Percentiles rank a stretch among this genome's conserved stretches.
These are phyloP conservation scores for Berkeleyomyces basicola DNA, from an alignment of 2,329 filamentous ascomycete species.

Conservation along the genomic window DNA sequence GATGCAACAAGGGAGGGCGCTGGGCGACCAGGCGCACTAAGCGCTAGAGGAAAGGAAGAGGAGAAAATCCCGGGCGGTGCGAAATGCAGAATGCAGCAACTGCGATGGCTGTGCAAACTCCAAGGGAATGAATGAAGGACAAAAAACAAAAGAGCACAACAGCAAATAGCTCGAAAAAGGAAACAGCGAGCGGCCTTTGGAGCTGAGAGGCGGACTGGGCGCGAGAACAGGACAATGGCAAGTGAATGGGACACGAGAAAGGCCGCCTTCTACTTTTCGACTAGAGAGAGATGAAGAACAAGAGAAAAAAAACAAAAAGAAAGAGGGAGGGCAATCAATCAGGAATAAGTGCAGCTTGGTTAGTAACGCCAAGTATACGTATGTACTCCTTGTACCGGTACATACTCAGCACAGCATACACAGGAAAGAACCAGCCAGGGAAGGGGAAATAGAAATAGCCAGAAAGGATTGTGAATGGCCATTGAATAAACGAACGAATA, in stretches of 20 bases:
- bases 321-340: background rate
- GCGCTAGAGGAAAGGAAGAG: background rate
- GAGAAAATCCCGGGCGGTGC: conserved; percentile 2
- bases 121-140: background rate
- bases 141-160: background rate
- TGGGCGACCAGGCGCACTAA: background rate
- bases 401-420: no score
- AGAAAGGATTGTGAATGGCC: background rate
- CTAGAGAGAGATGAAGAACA: background rate
- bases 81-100: background rate
- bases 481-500: background rate
- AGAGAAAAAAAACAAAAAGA: background rate
- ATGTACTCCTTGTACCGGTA: no score
- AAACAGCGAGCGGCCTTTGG: no score
- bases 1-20: background rate
- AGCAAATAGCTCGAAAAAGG: no score
- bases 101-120: background rate
- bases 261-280: no score
- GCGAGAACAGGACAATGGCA: no score
- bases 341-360: background rate
- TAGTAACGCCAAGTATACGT: background rate
- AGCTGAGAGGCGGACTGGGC: no score
- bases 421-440: background rate
- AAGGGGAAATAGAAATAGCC: background rate
- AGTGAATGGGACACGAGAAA: no score